These are phyloP conservation scores for Ceratocystis ficicola DNA, from an alignment of 2,329 filamentous ascomycete genomes.

Conservation along the genomic window DNA sequence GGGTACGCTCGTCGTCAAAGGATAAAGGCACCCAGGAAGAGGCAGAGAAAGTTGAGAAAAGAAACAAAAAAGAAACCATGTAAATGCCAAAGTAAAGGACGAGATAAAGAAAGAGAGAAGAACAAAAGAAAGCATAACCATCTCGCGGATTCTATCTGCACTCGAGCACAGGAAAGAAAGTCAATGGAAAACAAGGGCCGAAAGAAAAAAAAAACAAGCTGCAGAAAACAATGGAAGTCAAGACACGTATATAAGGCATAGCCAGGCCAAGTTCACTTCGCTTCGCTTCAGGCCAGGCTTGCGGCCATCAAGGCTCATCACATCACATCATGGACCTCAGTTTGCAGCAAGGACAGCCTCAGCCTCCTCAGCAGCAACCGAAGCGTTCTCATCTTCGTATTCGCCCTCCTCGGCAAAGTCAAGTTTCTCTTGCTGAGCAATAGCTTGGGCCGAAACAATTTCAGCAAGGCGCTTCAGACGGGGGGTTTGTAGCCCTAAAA, in stretches of 20 bases:
- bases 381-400: conserved; percentile 39
- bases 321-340: conserved; percentile 2
- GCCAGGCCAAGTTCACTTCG: not conserved
- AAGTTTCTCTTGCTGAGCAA: conserved; percentile 83
- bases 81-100: conserved; percentile 22
- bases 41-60: not conserved
- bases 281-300: too few species aligned
- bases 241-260: conserved; percentile 12
- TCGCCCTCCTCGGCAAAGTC: conserved; percentile 40
- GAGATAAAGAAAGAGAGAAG: conserved; percentile 11
- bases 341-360: conserved; percentile 21
- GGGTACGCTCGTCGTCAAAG: too few species aligned
- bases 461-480: conserved; percentile 92
- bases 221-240: not conserved
- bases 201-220: not conserved
- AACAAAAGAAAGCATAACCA: conserved; percentile 13
- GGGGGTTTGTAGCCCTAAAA: conserved; percentile 81
- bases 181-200: not conserved
- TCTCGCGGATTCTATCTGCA: too few species aligned
- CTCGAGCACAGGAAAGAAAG: not conserved
- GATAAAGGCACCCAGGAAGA: too few species aligned
- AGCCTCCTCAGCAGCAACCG: conserved; percentile 21
- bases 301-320: not conserved
- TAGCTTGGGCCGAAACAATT: conserved; percentile 91
- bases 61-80: conserved; percentile 18